phyloP scores from a whole-genome alignment of 1,139 yeast species.

The Pichia sp. region DNA sequence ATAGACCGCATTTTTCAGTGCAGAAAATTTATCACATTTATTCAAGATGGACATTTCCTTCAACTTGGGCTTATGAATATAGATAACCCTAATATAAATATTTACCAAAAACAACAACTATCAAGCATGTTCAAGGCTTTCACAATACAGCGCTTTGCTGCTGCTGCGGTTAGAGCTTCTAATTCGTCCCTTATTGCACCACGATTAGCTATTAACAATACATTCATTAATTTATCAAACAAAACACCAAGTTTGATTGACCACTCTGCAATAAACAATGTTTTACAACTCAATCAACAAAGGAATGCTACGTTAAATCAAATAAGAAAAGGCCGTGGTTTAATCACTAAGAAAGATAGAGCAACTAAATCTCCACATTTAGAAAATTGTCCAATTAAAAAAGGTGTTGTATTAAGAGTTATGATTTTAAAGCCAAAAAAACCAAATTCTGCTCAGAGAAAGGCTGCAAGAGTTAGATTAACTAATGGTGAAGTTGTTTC shows the following conservation, averaged over 20 bases:
- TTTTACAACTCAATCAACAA: constrained; percentile 31
- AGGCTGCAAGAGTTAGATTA: constrained; percentile 90
- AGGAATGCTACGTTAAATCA: constrained; percentile 69
- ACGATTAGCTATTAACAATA: constrained; percentile 9
- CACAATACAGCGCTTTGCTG: constrained; percentile 10
- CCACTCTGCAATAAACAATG: not conserved
- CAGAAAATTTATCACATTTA: no score
- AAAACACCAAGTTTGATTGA: not conserved
- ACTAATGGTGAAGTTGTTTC: constrained; percentile 85
- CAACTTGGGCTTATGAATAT: no score
- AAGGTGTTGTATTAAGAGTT: constrained; percentile 91
- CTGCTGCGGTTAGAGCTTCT: constrained; percentile 14
- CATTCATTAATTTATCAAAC: constrained; percentile 15
- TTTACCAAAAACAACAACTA: no score
- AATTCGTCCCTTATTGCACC: constrained; percentile 18
- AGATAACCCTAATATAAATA: no score
- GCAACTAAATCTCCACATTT: constrained; percentile 73
- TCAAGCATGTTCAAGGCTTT: constrained; percentile 12
- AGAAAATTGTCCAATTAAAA: constrained; percentile 72
- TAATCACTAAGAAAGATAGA: constrained; percentile 42
- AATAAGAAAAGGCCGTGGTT: constrained; percentile 58
- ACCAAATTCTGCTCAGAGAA: constrained; percentile 97
- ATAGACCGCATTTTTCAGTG: no score
- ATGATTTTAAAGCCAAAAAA: constrained; percentile 95
- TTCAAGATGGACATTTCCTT: no score